Base-by-base conservation (phyloP, 169 alveolate genomes). In the Besnoitia besnoiti region DNA sequence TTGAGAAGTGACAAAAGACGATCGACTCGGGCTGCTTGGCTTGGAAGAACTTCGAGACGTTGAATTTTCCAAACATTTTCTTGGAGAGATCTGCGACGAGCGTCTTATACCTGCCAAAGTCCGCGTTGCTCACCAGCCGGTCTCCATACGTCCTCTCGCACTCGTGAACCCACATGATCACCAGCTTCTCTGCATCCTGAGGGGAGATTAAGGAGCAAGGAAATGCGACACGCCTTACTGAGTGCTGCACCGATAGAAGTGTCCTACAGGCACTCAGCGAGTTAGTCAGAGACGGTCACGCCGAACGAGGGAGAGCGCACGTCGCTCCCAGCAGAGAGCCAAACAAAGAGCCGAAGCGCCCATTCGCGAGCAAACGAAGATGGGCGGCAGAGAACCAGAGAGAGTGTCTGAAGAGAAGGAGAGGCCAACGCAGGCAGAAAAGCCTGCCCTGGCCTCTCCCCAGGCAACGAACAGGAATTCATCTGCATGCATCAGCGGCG, bases 131-230 rank as follows among this genome's bases (percentile, higher is more conserved):
- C 37, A 97, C 98, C 85, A 98, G 96, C 49, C 99, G 97, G 94
- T 98, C 99, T 33, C 99, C 99, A 91, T 98, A 98, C 73, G 97
- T 98, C 93, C 99, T 94, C 96, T 98, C 99, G 90, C 98, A 95
- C 96, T 98, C 99, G 94, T 98, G 99, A 85, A 98, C 95, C 99
- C 99, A 98, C 84, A 98, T 94, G 92, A 97, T 97, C 59, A 98
- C 98, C 80, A 97, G 94, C 93, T 98, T 98, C 94, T 98, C 99
- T 39, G 98, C 98, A 44, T 98, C 99, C 93, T 97, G 95, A 51
- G 62, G 79, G 30, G 76, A 75, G 37, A 37, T 4, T 19, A 75
- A 35, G 33, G 33, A 75, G 10, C 8, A 19, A 8, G 16, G 27
- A 75, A 19, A 49, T 49, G n/a, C n/a, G n/a, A n/a, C n/a, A n/a